phyloP scores from a whole-genome alignment of 2,329 filamentous ascomycete genomes.

The Neofusicoccum sp. region DNA sequence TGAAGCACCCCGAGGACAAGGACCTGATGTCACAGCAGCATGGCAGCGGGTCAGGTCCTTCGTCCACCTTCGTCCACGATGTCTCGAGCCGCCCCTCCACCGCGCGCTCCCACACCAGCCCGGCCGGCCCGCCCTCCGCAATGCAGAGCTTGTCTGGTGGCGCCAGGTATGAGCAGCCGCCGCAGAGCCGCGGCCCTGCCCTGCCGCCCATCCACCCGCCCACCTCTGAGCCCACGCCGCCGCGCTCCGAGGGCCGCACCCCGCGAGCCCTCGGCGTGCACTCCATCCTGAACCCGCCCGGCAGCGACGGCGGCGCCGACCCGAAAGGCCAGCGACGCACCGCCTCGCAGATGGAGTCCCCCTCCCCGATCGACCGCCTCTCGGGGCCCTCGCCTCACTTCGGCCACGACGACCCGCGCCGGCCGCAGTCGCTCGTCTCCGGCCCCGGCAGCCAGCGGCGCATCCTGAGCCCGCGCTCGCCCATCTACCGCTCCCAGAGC shows the following conservation, averaged over 20 bases:
- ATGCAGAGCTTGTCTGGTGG: constrained; percentile 17
- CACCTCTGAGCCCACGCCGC: constrained; percentile 15
- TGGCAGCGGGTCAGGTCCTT: constrained; percentile 20
- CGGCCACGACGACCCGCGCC: constrained; percentile 17
- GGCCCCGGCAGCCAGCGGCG: constrained; percentile 34
- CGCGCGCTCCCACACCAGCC: constrained; percentile 7
- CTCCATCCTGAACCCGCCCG: constrained; percentile 46
- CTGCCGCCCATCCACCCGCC: constrained; percentile 16
- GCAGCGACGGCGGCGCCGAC: constrained; percentile 30
- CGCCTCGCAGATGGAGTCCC: constrained; percentile 45
- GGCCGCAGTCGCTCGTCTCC: not conserved
- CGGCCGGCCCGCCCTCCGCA: constrained; percentile 3
- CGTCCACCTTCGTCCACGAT: constrained; percentile 15
- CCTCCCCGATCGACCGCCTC: constrained; percentile 37
- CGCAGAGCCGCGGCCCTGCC: constrained; percentile 2
- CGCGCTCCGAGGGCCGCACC: constrained; percentile 29
- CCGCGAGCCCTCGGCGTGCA: constrained; percentile 42
- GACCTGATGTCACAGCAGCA: constrained; percentile 20
- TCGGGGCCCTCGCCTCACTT: constrained; percentile 31
- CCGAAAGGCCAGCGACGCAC: constrained; percentile 39
- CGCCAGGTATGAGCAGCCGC: constrained; percentile 9
- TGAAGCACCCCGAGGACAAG: constrained; percentile 13
- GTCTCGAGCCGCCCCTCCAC: not conserved
- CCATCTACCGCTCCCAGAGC: constrained; percentile 52
- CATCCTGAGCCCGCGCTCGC: constrained; percentile 60